Evolutionary conservation across 2,329 filamentous ascomycete species (phyloP), one percentile per base, ranked within the genome.

Genomic region (Coniochaeta hoffmannii): DNA sequence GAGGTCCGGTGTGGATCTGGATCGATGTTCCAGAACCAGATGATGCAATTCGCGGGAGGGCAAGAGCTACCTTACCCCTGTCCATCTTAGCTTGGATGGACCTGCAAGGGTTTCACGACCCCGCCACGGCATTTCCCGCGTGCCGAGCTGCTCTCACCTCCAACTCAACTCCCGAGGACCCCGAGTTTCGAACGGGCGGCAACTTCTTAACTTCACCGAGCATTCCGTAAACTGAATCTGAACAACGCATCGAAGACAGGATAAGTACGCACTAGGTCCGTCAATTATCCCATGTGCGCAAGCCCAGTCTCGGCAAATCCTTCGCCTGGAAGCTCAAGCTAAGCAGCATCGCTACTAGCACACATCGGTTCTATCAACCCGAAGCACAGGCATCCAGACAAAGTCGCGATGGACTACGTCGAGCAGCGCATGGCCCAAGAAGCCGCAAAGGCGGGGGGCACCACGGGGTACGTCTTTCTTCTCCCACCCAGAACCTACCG

Each of bases 391-490:
- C 35, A 44, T 44, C 38, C n/a, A 2, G 26, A 46, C 41, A n/a
- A n/a, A n/a, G n/a, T 28, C 55, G 31, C 38, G 9, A 83, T 83
- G 80, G 80, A 83, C 56, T 80, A 83, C 73, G 76, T 82, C 62
- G 74, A 81, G 65, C 75, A 80, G 58, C 77, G 78, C 59, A 73
- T 82, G 64, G 74, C 74, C 62, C 75, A 82, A 58, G 76, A 80
- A 66, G 79, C 77, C 59, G 72, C 75, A 62, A 74, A 71, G 60
- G 64, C 69, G n/a, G 63, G 65, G 19, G 61, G 65, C 26, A 46
- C 56, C 17, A 50, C 53, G 57, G 66, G 62, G 75, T 75, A 67
- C 32, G 69, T 57, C 34, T 19, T 50, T n/a, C n/a, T n/a, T n/a
- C n/a, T n/a, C 54, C 50, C 55, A 53, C 24, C 12, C 32, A 32